A percentile compares a stretch with the other conserved stretches of the same genome.
Evolutionary conservation across 1,139 yeast species (phyloP).

Genomic region (Candida tropicalis): DNA sequence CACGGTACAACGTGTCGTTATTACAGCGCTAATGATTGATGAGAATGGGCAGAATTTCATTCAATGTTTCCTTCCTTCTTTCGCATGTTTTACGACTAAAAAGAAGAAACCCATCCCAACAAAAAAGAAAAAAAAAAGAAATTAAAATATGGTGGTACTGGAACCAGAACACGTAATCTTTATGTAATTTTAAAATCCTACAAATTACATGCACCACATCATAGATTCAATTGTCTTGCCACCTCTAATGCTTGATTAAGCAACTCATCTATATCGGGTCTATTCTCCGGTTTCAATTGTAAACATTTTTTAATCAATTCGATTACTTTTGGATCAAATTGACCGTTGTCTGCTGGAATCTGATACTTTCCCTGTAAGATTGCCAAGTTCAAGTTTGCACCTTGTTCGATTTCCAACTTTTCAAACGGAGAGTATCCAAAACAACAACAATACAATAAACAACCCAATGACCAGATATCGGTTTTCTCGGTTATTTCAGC

Average conservation of each 20-base stretch:
- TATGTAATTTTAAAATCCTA: background rate
- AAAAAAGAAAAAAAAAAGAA: background rate
- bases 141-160: too few relatives aligned
- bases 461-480: constrained; percentile 92
- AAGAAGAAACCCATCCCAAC: too few relatives aligned
- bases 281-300: constrained; percentile 53
- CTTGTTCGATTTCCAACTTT: constrained; percentile 74
- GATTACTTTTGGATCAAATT: constrained; percentile 58
- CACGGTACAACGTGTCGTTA: too few relatives aligned
- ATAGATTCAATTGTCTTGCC: constrained; percentile 16
- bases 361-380: constrained; percentile 69
- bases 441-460: constrained; percentile 74
- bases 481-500: constrained; percentile 66
- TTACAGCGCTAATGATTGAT: too few relatives aligned
- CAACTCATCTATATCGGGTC: constrained; percentile 68
- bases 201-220: background rate
- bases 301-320: constrained; percentile 62
- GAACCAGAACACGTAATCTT: too few relatives aligned
- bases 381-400: constrained; percentile 80
- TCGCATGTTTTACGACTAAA: too few relatives aligned
- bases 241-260: constrained; percentile 48
- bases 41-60: too few relatives aligned
- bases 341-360: constrained; percentile 51
- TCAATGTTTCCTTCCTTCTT: too few relatives aligned
- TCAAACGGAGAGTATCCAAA: constrained; percentile 88